Base-by-base conservation (phyloP, 2,329 filamentous ascomycete genomes). In the Paraphaeosphaeria sporulosa region DNA sequence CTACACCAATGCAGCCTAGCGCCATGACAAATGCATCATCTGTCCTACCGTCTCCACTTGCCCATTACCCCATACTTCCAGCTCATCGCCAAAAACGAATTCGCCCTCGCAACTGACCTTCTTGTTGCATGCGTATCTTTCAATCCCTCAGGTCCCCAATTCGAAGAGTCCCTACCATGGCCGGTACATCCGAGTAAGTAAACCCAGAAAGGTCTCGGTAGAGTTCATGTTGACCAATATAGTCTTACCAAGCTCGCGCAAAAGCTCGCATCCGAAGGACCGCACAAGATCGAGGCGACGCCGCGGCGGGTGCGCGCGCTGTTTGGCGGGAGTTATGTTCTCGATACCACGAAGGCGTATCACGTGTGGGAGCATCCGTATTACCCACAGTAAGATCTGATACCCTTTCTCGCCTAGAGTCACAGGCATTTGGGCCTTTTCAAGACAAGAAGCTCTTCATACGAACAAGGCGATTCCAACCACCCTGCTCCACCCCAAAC, bases 191-290 rank as follows among this genome's bases (percentile, higher is more conserved):
- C 47, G 61, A 63, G 61, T 61, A 50, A 42, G 51, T 43, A 25
- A 23, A 32, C 13, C 21, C 10, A 1, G 17, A 19, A 15, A n/a
- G 7, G n/a, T 17, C 7, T 19, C 19, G 38, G 38, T 40, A n/a
- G 38, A 23, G 10, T 9, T 55, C 10, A 55, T n/a, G 19, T 9
- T 27, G 58, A 10, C 36, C 42, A 32, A 57, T 38, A 25, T 52
- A 81, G 78, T 64, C 74, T 82, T 23, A 66, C 68, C 12, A 72
- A 76, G 21, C 73, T 83, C 23, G 80, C 80, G 55, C 68, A 78
- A 61, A 78, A 76, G 55, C 76, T 83, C 32, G 73, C 71, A 17
- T 70, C 72, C 3, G 64, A 80, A 21, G 81, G 81, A 0, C 80
- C 80, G 1, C 62, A 71, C 55, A 75, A 66, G 38, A 57, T 62